Conservation (phyloP, 768 basidiomycete genomes). For the Mrakia hoshinonis region DNA sequence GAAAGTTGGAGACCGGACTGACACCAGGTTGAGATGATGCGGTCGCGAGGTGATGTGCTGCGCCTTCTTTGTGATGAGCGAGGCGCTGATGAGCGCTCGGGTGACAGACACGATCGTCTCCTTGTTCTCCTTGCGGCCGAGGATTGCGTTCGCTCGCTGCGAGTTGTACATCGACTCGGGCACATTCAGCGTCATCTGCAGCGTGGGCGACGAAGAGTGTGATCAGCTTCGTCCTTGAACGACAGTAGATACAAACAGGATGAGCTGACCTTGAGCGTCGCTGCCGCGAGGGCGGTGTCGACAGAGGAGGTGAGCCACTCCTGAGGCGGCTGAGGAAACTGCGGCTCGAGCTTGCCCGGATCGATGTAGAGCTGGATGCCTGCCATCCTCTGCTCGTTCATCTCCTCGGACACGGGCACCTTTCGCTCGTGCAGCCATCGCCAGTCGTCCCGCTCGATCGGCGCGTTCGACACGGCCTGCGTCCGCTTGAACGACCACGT, state of each 20-base stretch:
- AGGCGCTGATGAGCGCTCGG: neutral
- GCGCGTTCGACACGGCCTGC: neutral
- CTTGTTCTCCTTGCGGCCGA: neutral
- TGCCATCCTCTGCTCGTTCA: conserved; percentile 15
- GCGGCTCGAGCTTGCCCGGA: neutral
- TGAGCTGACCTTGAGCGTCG: conserved; percentile 15
- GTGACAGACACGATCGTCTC: neutral
- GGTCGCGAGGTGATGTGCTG: neutral
- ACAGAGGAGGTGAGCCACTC: neutral
- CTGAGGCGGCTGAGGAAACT: neutral
- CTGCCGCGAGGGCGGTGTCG: neutral
- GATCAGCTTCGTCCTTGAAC: no score
- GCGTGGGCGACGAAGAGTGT: no score
- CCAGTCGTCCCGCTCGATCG: neutral
- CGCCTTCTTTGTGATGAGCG: neutral
- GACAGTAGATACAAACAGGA: no score
- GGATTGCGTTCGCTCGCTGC: neutral
- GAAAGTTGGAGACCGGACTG: neutral
- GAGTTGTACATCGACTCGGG: neutral
- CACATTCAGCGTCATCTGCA: neutral
- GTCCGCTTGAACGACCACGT: neutral
- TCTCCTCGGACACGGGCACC: conserved; percentile 14
- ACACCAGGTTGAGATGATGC: neutral
- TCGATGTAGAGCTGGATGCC: conserved; percentile 13
- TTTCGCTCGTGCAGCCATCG: conserved; percentile 23